Evolutionary conservation across 2,329 filamentous ascomycete species (phyloP).

Genomic region (Sporothrix inflata): DNA sequence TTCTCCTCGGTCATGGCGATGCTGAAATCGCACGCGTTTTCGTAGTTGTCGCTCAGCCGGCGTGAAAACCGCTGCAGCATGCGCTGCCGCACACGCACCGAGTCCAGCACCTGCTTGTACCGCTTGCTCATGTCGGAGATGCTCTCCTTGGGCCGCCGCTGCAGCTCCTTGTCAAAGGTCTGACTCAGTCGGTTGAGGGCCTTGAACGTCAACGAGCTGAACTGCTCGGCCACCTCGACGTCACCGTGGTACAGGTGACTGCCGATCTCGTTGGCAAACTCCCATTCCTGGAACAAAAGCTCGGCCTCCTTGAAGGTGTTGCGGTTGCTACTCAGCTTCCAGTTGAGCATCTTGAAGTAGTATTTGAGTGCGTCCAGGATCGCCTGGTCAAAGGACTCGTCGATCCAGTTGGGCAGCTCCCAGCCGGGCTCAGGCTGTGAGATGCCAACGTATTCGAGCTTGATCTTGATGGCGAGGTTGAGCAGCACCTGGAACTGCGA

Average conservation of each 20-base stretch:
- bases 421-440: constrained; percentile 87
- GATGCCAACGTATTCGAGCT: constrained; percentile 82
- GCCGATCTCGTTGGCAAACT: constrained; percentile 92
- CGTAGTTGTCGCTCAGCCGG: constrained; percentile 88
- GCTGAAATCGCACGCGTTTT: constrained; percentile 95
- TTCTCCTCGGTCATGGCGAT: constrained; percentile 68
- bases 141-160: constrained; percentile 80
- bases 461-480: constrained; percentile 89
- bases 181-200: constrained; percentile 83
- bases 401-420: constrained; percentile 94
- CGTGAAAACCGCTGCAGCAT: constrained; percentile 96
- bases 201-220: constrained; percentile 91
- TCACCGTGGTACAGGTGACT: constrained; percentile 90
- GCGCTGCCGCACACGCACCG: constrained; percentile 90
- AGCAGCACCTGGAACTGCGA: constrained; percentile 92
- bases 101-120: constrained; percentile 94
- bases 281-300: constrained; percentile 96
- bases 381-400: constrained; percentile 91
- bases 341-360: constrained; percentile 98
- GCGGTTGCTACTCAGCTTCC: constrained; percentile 96
- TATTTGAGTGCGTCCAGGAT: constrained; percentile 93
- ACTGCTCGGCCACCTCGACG: constrained; percentile 96
- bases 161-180: constrained; percentile 90
- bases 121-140: constrained; percentile 91
- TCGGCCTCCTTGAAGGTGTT: constrained; percentile 99